phyloP scores from a whole-genome alignment of 768 basidiomycete genomes.

The Russula abietina region DNA sequence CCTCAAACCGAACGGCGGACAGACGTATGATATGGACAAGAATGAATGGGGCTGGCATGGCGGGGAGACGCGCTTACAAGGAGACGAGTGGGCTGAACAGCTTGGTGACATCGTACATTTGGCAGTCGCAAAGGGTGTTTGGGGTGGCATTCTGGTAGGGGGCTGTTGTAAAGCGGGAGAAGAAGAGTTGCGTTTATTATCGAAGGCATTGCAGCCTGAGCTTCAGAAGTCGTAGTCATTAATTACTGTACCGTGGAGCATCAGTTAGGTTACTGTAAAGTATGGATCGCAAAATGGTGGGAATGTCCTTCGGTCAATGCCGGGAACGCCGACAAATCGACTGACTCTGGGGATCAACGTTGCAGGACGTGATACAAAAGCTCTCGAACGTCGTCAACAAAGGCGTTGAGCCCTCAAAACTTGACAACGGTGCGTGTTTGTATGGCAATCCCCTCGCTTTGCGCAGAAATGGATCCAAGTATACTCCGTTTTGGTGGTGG shows the following conservation, averaged over 20 bases:
- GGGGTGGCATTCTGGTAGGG: constrained; percentile 54
- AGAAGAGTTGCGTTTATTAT: constrained; percentile 38
- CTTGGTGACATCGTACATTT: constrained; percentile 29
- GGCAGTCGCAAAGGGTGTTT: constrained; percentile 28
- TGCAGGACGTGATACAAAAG: constrained; percentile 20
- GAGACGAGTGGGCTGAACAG: constrained; percentile 35
- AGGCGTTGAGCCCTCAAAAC: constrained; percentile 38
- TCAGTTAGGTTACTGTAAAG: no score
- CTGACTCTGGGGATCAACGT: constrained; percentile 19
- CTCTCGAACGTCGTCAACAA: constrained; percentile 34
- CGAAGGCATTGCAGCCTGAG: not conserved
- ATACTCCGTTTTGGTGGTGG: constrained; percentile 33
- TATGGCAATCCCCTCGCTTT: constrained; percentile 16
- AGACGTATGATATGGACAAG: constrained; percentile 44
- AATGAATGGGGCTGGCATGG: constrained; percentile 38
- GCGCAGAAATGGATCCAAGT: constrained; percentile 30
- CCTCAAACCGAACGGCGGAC: constrained; percentile 68
- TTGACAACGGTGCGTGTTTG: constrained; percentile 37
- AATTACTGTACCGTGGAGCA: no score
- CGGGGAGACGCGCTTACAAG: constrained; percentile 19
- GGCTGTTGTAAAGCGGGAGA: constrained; percentile 66
- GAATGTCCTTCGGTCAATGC: constrained; percentile 10
- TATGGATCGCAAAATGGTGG: no score
- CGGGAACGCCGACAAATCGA: constrained; percentile 9
- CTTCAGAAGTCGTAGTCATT: no score